Conservation (phyloP, 75 land plant species). For the Sequoia sempervirens region DNA sequence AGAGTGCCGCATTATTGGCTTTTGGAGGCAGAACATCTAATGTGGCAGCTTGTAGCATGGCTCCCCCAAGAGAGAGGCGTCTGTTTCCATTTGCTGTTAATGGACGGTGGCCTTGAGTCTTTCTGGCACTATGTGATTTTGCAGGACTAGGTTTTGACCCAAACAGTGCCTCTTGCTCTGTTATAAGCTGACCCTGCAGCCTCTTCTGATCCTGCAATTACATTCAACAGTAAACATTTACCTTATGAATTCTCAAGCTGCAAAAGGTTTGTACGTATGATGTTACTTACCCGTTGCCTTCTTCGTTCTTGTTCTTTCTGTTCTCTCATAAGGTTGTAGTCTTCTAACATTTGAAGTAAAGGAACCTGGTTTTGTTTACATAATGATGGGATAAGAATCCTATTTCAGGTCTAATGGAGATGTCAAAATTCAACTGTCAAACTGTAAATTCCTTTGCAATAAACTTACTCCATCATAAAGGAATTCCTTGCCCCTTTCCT, state of each 20-base stretch:
- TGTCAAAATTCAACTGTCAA: not conserved
- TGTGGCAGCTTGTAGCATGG: slow-evolving; percentile 23
- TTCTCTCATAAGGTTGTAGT: slow-evolving; percentile 54
- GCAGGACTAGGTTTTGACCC: slow-evolving; percentile 74
- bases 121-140: slow-evolving; percentile 34
- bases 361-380: slow-evolving; percentile 32
- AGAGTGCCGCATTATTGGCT: slow-evolving; percentile 5
- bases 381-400: slow-evolving; percentile 1
- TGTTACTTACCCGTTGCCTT: slow-evolving; percentile 48
- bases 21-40: slow-evolving; percentile 21
- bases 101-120: slow-evolving; percentile 23
- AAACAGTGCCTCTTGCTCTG: slow-evolving; percentile 76
- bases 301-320: slow-evolving; percentile 76
- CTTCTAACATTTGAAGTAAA: slow-evolving; percentile 73
- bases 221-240: not conserved
- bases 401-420: not conserved
- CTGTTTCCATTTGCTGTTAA: slow-evolving; percentile 53
- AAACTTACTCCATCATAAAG: slow-evolving; percentile 77
- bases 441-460: not conserved
- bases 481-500: slow-evolving; percentile 61
- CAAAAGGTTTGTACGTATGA: not conserved
- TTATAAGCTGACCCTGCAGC: slow-evolving; percentile 78
- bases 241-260: not conserved
- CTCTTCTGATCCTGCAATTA: slow-evolving; percentile 76
- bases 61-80: slow-evolving; percentile 65